Conservation (phyloP, 2,329 filamentous ascomycete genomes). For the Penicillium freii region DNA sequence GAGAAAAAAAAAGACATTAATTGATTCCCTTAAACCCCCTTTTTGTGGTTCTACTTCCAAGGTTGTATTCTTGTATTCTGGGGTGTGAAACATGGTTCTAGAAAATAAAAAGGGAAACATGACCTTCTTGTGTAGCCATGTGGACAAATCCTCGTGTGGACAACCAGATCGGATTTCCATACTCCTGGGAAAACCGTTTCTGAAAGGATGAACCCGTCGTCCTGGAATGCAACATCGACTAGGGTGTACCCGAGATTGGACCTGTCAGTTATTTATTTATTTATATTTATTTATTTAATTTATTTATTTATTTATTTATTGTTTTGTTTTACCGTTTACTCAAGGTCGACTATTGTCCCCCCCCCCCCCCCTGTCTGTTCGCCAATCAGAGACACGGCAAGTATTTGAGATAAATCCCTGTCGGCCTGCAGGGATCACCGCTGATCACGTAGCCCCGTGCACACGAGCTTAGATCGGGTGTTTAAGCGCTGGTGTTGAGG, state of each 20-base stretch:
- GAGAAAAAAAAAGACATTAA: not conserved
- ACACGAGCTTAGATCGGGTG: slow-evolving; percentile 15
- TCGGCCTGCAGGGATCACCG: slow-evolving; percentile 27
- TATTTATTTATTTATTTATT: not conserved
- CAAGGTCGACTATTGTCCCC: slow-evolving; percentile 14
- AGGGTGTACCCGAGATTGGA: slow-evolving; percentile 28
- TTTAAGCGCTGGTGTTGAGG: slow-evolving; percentile 5
- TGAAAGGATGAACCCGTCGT: slow-evolving; percentile 20
- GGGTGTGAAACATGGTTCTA: not conserved
- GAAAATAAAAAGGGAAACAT: not conserved
- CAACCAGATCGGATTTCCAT: slow-evolving; percentile 23
- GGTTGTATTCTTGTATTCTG: not conserved
- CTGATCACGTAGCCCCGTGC: slow-evolving; percentile 25
- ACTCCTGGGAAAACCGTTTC: slow-evolving; percentile 25
- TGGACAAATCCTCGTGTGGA: slow-evolving; percentile 26
- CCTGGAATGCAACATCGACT: slow-evolving; percentile 28
- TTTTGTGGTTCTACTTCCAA: not conserved
- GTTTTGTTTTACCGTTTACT: not conserved
- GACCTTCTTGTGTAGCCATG: slow-evolving; percentile 15
- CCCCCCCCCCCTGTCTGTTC: slow-evolving; percentile 16
- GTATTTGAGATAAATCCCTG: slow-evolving; percentile 40
- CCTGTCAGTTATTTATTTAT: slow-evolving; percentile 17
- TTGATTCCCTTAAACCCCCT: not conserved
- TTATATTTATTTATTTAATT: not conserved
- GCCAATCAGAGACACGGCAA: slow-evolving; percentile 31